Base-by-base conservation (phyloP, 345 rosid genomes). In the Populus deltoides region DNA sequence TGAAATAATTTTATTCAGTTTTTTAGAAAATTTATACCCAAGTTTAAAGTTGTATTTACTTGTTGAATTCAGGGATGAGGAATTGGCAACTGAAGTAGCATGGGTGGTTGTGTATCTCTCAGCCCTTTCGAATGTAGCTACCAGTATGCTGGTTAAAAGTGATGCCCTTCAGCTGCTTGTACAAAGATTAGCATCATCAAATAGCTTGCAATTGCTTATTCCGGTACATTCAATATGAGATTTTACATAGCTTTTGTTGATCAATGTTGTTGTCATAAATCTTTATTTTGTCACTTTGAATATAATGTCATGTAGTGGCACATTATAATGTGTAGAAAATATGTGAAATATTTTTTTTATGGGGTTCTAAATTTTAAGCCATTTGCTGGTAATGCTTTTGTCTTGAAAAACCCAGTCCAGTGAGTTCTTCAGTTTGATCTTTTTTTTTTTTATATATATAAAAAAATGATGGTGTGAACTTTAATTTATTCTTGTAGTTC, bases 21-120 rank as follows among this genome's bases (percentile, higher is more conserved):
- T 17, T 38, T 45, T 31, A 17, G 31, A 9, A 70, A 70, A 12
- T 18, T 25, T 66, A 7, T 72, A 33, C 39, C 16, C 3, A 55
- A 72, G 53, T 31, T 51, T 51, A 67, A 27, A 53, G 22, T 62
- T 43, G 49, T 57, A 69, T 78, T 35, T 77, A 74, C 71, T 24
- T 81, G 12, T 78, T 38, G 25, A 78, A n/a, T 85, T 78, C 86
- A 96, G 99, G 86, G 94, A 93, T 82, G 98, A 91, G 81, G 98
- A 91, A 76, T 81, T 92, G 85, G 90, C 98, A 63, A 93, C 94
- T 36, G 97, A 96, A 85, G 94, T 96, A 80, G 97, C 97, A 77
- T 92, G 99, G 98, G 90, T 92, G 20, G 91, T 92, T 82, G 99
- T 91, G 68, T 96, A 92, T 89, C 98, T 96, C 65, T 96, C 99